phyloP scores from a whole-genome alignment of 805 yeast species.

The Ogataea haglerorum region DNA sequence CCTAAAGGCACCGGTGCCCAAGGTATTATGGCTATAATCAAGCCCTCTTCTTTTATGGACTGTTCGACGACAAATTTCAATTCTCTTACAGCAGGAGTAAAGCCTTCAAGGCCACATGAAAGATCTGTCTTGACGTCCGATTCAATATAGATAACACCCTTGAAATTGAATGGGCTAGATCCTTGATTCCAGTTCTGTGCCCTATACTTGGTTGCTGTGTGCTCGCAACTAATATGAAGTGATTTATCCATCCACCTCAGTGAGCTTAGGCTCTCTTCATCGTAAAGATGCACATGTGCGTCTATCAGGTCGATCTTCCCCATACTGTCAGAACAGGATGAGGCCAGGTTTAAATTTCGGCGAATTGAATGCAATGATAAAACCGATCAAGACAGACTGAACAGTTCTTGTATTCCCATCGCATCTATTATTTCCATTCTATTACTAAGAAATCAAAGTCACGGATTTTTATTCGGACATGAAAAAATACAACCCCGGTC shows the following conservation, averaged over 20 bases:
- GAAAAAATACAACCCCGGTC: background rate
- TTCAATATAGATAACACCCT: slow-evolving; percentile 35
- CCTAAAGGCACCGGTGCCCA: slow-evolving; percentile 45
- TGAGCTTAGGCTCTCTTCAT: slow-evolving; percentile 14
- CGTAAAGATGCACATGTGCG: slow-evolving; percentile 38
- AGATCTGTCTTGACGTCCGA: slow-evolving; percentile 28
- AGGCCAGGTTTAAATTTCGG: background rate
- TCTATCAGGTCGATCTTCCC: slow-evolving; percentile 21
- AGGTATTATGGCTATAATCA: slow-evolving; percentile 33
- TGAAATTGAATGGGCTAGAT: slow-evolving; percentile 22
- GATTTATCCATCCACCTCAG: slow-evolving; percentile 34
- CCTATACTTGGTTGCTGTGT: slow-evolving; percentile 30
- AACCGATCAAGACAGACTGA: background rate
- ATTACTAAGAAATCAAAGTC: background rate
- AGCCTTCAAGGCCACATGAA: slow-evolving; percentile 19
- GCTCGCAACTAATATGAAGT: slow-evolving; percentile 25
- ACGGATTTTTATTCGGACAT: background rate
- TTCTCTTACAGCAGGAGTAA: slow-evolving; percentile 30
- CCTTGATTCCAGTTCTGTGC: slow-evolving; percentile 3
- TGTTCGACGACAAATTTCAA: slow-evolving; percentile 23
- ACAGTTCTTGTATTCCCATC: background rate
- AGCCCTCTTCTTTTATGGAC: slow-evolving; percentile 10
- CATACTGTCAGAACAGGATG: background rate
- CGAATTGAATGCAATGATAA: background rate
- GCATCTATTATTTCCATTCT: background rate